These are phyloP conservation scores for Raddia distichophylla DNA, from an alignment of 176 grass and related monocot species.

Conservation along the genomic window DNA sequence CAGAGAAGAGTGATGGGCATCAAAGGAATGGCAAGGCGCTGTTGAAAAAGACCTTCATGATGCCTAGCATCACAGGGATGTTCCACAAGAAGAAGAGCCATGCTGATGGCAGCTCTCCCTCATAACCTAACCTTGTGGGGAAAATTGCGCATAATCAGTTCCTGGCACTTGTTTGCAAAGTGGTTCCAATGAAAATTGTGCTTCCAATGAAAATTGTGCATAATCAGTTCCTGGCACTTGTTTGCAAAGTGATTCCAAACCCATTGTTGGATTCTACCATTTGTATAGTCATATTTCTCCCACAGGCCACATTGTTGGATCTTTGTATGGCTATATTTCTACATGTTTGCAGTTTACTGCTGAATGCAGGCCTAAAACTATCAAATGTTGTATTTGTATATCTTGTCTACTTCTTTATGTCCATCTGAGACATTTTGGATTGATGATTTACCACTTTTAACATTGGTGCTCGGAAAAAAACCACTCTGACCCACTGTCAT, in stretches of 20 bases:
- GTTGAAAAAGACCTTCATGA: conserved; percentile 63
- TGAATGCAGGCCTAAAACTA: background rate
- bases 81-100: conserved; percentile 78
- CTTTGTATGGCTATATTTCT: background rate
- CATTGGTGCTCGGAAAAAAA: no score
- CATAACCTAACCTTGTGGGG: conserved; percentile 40
- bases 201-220: conserved; percentile 10
- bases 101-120: conserved; percentile 55
- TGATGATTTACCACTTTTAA: no score
- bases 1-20: conserved; percentile 50
- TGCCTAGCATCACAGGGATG: conserved; percentile 66
- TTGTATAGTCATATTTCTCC: conserved; percentile 8
- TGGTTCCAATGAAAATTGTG: conserved; percentile 6
- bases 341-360: background rate
- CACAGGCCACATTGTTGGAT: no score
- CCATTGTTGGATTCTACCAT: background rate
- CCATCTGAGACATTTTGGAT: background rate
- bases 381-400: background rate
- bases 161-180: conserved; percentile 3
- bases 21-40: conserved; percentile 33
- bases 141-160: conserved; percentile 43
- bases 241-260: conserved; percentile 34
- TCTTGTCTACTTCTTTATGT: background rate
- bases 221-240: conserved; percentile 40
- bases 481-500: no score